These are phyloP conservation scores for Fistulina hepatica DNA, from an alignment of 1,284 basidiomycete species.

Conservation along the genomic window DNA sequence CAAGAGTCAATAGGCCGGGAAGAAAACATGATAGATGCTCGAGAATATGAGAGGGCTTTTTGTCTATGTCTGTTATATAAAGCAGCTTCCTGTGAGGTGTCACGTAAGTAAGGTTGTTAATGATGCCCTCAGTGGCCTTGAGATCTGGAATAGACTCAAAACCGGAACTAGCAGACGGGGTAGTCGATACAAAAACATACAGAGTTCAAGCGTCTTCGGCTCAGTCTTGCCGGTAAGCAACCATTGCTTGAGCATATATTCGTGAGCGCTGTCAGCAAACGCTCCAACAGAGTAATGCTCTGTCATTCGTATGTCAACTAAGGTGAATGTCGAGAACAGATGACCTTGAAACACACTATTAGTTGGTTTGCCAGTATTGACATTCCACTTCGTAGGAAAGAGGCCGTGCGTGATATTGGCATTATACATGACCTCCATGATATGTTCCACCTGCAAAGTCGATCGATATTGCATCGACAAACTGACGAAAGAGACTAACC, in stretches of 20 bases:
- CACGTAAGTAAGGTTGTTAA: conserved; percentile 53
- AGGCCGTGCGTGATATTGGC: conserved; percentile 29
- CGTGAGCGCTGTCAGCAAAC: conserved; percentile 58
- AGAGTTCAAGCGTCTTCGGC: conserved; percentile 42
- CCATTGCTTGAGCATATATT: conserved; percentile 68
- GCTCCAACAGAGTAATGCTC: conserved; percentile 48
- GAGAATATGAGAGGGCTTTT: conserved; percentile 35
- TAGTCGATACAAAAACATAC: conserved; percentile 27
- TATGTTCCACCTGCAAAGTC: conserved; percentile 30
- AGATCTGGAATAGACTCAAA: conserved; percentile 38
- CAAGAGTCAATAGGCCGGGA: conserved; percentile 63
- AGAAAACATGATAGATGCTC: conserved; percentile 73
- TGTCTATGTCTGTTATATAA: conserved; percentile 49
- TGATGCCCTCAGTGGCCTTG: conserved; percentile 44
- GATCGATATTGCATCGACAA: background rate
- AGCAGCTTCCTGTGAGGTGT: conserved; percentile 51
- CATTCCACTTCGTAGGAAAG: conserved; percentile 33
- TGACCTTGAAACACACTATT: conserved; percentile 32
- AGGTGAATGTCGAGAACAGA: conserved; percentile 19
- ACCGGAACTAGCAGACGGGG: conserved; percentile 25
- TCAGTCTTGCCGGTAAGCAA: conserved; percentile 49
- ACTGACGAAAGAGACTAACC: conserved; percentile 22
- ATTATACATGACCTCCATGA: conserved; percentile 37
- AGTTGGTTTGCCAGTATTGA: conserved; percentile 25
- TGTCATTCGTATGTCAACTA: conserved; percentile 31